A percentile compares a stretch with the other conserved stretches of the same genome.
These are phyloP conservation scores for Cucurbita ficifolia DNA, from an alignment of 306 rosid genomes.

Conservation along the genomic window DNA sequence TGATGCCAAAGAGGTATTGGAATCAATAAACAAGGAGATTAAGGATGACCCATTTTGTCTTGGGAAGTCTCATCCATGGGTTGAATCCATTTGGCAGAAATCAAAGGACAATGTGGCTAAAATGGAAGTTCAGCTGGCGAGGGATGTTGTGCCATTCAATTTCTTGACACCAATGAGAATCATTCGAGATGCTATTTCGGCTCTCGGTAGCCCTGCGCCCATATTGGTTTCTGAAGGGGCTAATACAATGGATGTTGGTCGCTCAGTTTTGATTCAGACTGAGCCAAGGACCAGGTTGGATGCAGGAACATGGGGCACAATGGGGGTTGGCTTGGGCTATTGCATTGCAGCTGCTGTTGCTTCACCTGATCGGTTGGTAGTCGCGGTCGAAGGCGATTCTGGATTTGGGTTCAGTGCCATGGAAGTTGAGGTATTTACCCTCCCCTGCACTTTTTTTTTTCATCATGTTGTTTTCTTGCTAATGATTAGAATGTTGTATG, in stretches of 20 bases:
- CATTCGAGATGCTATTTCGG: slow-evolving; percentile 33
- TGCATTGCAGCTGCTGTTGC: slow-evolving; percentile 96
- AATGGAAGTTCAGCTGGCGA: slow-evolving; percentile 71
- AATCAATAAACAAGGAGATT: slow-evolving; percentile 48
- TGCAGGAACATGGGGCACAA: slow-evolving; percentile 65
- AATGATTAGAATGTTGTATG: not conserved
- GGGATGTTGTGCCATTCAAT: slow-evolving; percentile 72
- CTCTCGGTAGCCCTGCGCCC: slow-evolving; percentile 38
- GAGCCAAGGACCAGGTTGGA: slow-evolving; percentile 61
- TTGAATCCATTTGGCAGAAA: slow-evolving; percentile 47
- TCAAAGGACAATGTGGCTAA: slow-evolving; percentile 48
- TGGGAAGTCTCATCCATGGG: slow-evolving; percentile 69
- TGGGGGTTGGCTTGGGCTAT: slow-evolving; percentile 96
- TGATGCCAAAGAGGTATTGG: slow-evolving; percentile 60
- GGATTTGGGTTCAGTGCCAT: slow-evolving; percentile 91
- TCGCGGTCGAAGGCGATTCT: slow-evolving; percentile 91
- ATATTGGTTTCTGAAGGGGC: slow-evolving; percentile 55
- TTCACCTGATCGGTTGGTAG: slow-evolving; percentile 65
- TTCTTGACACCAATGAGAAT: slow-evolving; percentile 50
- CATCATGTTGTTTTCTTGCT: not conserved
- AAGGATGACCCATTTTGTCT: slow-evolving; percentile 89
- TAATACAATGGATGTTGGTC: slow-evolving; percentile 50
- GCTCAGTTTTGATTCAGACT: slow-evolving; percentile 42
- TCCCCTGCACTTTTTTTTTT: not conserved
- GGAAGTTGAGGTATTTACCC: slow-evolving; percentile 80